phyloP scores from a whole-genome alignment of 2,329 filamentous ascomycete genomes.

The Aspergillus neoniger region DNA sequence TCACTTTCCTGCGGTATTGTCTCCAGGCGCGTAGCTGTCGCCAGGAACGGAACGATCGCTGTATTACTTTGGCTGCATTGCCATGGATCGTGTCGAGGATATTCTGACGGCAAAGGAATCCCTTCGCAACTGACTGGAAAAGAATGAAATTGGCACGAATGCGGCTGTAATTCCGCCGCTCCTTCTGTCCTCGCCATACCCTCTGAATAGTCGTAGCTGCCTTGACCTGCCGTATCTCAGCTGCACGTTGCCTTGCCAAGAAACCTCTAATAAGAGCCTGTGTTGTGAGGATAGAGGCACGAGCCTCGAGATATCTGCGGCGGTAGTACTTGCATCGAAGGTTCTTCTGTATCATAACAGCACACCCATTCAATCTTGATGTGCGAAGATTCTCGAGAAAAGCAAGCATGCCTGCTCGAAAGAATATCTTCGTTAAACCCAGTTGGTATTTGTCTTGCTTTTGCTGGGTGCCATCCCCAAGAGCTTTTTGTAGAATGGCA shows the following conservation, averaged over 20 bases:
- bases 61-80: constrained; percentile 87
- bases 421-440: constrained; percentile 98
- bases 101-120: constrained; percentile 83
- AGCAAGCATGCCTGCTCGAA: constrained; percentile 97
- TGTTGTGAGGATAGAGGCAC: constrained; percentile 75
- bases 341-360: constrained; percentile 99
- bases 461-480: constrained; percentile 73
- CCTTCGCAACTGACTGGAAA: constrained; percentile 88
- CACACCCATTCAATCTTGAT: constrained; percentile 84
- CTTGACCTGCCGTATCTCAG: constrained; percentile 78
- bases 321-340: constrained; percentile 93
- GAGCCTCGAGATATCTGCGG: constrained; percentile 82
- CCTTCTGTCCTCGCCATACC: constrained; percentile 90
- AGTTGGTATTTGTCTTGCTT: constrained; percentile 94
- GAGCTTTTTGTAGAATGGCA: constrained; percentile 82
- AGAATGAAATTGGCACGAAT: constrained; percentile 82
- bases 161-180: constrained; percentile 74
- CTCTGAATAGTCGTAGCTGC: constrained; percentile 93
- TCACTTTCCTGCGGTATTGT: constrained; percentile 83
- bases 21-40: constrained; percentile 78
- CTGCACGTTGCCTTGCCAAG: constrained; percentile 73
- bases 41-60: constrained; percentile 84
- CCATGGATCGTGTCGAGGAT: constrained; percentile 93
- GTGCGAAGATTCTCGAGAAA: constrained; percentile 95
- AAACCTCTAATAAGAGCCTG: constrained; percentile 78